Base-by-base conservation (phyloP, 495 filamentous ascomycete species). In the Daldinia loculata region DNA sequence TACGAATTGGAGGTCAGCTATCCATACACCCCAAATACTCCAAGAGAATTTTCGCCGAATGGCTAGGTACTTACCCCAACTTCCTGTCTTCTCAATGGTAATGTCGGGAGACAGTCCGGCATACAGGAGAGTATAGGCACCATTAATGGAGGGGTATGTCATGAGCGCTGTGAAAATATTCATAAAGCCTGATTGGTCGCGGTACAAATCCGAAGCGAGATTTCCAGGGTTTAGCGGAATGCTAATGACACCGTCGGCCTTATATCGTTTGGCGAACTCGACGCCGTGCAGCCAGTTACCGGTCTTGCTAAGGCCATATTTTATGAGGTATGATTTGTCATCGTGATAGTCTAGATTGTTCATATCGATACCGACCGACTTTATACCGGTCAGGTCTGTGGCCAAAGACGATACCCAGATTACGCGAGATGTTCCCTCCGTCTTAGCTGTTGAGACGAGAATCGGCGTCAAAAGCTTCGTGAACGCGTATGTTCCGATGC, bases 121-220 rank as follows among this genome's bases (percentile, higher is more conserved):
- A 60, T 78, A 85, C 0, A 85, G 70, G 64, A 81, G 77, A 0
- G 81, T 81, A 51, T 83, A 83, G 0, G 81, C 82, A 2, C 83
- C 84, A 41, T 79, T 77, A 17, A 79, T 63, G 4, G 78, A 36
- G 8, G 75, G 74, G 39, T 77, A 76, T 5, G 53, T 39, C 0
- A 80, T 3, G 0, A 71, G 0, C 4, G 57, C 30, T 65, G 56
- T 76, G 75, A 15, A 80, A 67, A 29, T 79, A 39, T 41, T 72
- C 41, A 61, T 30, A 15, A 57, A 15, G 4, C 34, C 19, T 12
- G 38, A 60, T 45, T 57, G 53, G 22, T 74, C 56, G 5, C 66
- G 65, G 56, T 63, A 70, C 4, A 74, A 59, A 6, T 72, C 77
- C 12, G 75, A 70, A 0, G 29, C 11, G 12, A 76, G 63, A 24